Evolutionary conservation across 257 asterid species (phyloP).

Genomic region (Solanum bukasovii): DNA sequence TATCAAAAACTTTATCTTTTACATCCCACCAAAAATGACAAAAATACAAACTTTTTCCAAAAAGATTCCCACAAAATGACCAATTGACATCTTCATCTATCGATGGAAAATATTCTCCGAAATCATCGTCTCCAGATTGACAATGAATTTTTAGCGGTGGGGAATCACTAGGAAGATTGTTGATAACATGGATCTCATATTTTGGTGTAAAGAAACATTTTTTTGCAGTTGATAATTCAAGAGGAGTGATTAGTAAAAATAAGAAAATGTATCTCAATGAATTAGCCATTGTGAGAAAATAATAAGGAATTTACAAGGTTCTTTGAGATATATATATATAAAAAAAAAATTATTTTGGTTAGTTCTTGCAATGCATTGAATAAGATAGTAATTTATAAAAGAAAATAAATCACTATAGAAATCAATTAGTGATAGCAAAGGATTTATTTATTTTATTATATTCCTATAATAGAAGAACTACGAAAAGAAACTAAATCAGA

Average conservation of each 20-base stretch:
- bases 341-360: neutral
- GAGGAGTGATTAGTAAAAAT: neutral
- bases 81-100: neutral
- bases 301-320: neutral
- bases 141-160: neutral
- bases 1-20: neutral
- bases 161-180: neutral
- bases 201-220: neutral
- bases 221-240: neutral
- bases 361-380: neutral
- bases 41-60: neutral
- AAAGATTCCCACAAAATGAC: neutral
- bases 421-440: neutral
- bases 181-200: neutral
- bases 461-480: neutral
- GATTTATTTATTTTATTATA: neutral
- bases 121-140: neutral
- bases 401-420: neutral
- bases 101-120: neutral
- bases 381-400: neutral
- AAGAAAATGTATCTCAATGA: neutral
- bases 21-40: neutral
- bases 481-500: neutral
- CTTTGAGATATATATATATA: neutral
- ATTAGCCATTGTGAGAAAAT: neutral